phyloP scores from a whole-genome alignment of 257 asterid genomes.

The Henckelia pumila region DNA sequence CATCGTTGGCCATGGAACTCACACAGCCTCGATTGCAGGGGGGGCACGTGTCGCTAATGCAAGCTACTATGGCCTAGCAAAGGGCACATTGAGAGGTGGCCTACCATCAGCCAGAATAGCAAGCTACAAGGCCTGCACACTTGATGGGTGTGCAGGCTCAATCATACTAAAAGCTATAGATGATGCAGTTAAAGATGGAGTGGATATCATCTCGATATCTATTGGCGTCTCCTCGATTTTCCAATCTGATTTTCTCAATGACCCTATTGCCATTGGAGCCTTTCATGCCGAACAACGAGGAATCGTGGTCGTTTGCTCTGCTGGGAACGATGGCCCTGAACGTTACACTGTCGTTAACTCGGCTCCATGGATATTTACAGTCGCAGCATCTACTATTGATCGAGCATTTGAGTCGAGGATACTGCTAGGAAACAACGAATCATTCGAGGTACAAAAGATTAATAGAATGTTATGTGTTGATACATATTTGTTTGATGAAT shows the following conservation, averaged over 20 bases:
- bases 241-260: slow-evolving; percentile 47
- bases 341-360: slow-evolving; percentile 53
- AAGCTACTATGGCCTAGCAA: slow-evolving; percentile 62
- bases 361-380: slow-evolving; percentile 83
- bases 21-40: slow-evolving; percentile 67
- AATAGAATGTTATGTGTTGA: not conserved
- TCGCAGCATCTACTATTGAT: slow-evolving; percentile 67
- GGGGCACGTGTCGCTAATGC: slow-evolving; percentile 48
- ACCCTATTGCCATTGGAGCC: slow-evolving; percentile 76
- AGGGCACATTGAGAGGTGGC: slow-evolving; percentile 67
- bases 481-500: not conserved
- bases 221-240: slow-evolving; percentile 46
- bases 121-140: slow-evolving; percentile 58
- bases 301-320: slow-evolving; percentile 59
- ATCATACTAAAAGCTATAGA: slow-evolving; percentile 58
- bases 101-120: slow-evolving; percentile 64
- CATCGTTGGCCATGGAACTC: slow-evolving; percentile 60
- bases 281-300: slow-evolving; percentile 68
- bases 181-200: slow-evolving; percentile 75
- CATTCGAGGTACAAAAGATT: slow-evolving; percentile 38
- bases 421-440: slow-evolving; percentile 47
- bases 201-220: slow-evolving; percentile 67
- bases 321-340: slow-evolving; percentile 69
- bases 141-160: slow-evolving; percentile 51
- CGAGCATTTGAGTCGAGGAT: slow-evolving; percentile 47